These are phyloP conservation scores for Kingdonia uniflora DNA, from an alignment of 164 flowering plant species.

Conservation along the genomic window DNA sequence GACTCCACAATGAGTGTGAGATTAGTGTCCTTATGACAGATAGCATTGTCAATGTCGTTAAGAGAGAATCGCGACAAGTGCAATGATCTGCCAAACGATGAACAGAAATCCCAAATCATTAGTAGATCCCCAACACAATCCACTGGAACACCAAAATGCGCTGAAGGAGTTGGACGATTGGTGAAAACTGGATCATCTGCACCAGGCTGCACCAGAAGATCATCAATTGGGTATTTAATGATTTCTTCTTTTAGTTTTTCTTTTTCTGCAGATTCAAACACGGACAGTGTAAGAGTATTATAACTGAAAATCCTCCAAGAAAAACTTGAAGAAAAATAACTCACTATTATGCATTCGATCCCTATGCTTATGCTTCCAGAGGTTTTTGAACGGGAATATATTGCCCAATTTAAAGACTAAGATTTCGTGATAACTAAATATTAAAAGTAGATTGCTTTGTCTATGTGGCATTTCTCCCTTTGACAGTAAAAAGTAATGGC, in stretches of 20 bases:
- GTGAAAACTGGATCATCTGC: conserved; percentile 60
- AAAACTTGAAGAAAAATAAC: too few species aligned
- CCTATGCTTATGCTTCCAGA: too few species aligned
- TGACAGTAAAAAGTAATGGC: too few species aligned
- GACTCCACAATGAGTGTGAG: conserved; percentile 55
- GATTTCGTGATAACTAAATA: too few species aligned
- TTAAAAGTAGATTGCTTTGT: too few species aligned
- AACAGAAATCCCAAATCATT: conserved; percentile 92
- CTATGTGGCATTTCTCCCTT: too few species aligned
- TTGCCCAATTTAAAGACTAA: too few species aligned
- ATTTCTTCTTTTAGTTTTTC: conserved; percentile 22
- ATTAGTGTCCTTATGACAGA: conserved; percentile 68
- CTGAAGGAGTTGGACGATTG: conserved; percentile 62
- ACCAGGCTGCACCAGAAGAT: conserved; percentile 58
- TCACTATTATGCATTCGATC: too few species aligned
- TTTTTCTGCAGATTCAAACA: conserved; percentile 34
- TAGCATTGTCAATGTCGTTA: conserved; percentile 82
- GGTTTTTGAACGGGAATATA: too few species aligned
- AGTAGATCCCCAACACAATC: conserved; percentile 81
- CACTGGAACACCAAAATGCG: conserved; percentile 66
- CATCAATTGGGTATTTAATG: conserved; percentile 86
- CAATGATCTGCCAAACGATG: conserved; percentile 64
- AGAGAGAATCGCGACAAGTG: conserved; percentile 71
- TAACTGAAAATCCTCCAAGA: too few species aligned
- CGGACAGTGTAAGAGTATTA: not conserved